Conservation (phyloP, 768 basidiomycete genomes). For the Strobilomyces echinocephalus region DNA sequence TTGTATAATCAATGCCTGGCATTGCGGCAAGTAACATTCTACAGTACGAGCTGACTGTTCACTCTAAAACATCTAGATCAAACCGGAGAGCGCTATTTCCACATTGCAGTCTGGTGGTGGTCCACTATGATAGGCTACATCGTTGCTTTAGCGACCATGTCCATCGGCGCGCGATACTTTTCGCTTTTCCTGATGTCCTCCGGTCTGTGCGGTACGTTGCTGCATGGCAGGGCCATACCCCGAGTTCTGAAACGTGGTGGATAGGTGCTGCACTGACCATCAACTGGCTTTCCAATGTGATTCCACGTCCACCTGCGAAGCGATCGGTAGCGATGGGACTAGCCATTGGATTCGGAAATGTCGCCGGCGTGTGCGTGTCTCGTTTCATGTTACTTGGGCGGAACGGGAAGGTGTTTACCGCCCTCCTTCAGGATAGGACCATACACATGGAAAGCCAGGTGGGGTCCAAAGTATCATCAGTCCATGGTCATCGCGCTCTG, state of each 20-base stretch:
- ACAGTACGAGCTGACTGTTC: not conserved
- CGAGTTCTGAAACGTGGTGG: not conserved
- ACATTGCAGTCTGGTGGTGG: constrained; percentile 55
- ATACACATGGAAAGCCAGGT: constrained; percentile 56
- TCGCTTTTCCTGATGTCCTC: constrained; percentile 60
- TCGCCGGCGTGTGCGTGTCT: constrained; percentile 50
- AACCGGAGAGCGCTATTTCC: constrained; percentile 64
- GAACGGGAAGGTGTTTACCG: not conserved
- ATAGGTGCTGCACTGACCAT: constrained; percentile 41
- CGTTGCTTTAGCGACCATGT: constrained; percentile 50
- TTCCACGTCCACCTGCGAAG: constrained; percentile 54
- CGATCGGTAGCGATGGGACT: constrained; percentile 55
- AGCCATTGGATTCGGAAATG: constrained; percentile 54
- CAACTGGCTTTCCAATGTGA: constrained; percentile 59
- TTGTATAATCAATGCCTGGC: constrained; percentile 50
- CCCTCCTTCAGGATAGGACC: constrained; percentile 47
- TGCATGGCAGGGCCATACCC: too few species aligned
- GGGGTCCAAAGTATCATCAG: constrained; percentile 59
- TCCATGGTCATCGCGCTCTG: constrained; percentile 51
- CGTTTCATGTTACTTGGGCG: not conserved
- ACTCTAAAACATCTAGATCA: constrained; percentile 33
- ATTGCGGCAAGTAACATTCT: constrained; percentile 37
- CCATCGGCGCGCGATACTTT: constrained; percentile 52
- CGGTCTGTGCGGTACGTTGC: constrained; percentile 40
- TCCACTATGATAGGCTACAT: constrained; percentile 55